Evolutionary conservation across 1,284 basidiomycete species (phyloP), one percentile per base, ranked within the genome.

Genomic region (Fistulina hepatica): DNA sequence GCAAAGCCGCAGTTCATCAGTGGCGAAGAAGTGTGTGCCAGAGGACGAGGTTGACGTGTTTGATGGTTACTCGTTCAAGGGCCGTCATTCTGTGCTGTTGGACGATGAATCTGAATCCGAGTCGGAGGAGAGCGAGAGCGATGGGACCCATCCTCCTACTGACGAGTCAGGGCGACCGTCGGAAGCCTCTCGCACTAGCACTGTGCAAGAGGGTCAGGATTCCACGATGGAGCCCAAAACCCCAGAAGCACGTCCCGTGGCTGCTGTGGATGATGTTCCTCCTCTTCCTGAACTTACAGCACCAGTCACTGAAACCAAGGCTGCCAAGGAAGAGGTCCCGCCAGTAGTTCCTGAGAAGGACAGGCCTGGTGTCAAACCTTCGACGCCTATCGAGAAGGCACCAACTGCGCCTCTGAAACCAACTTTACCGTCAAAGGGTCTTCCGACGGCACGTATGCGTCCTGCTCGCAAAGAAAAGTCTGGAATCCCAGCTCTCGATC

Each of bases 21-120:
- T 73, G n/a, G n/a, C n/a, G n/a, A n/a, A n/a, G n/a, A n/a, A n/a
- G n/a, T 8, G 28, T 31, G 28, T 19, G 28, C 13, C 28, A 19
- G 71, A 73, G 17, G 71, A 79, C 13, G 58, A 57, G 10, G 63
- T 76, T 12, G 83, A 86, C 53, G 75, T 88, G 13, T 90, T 89
- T 51, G 86, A 89, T 58, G 85, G 84, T 10, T 90, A 90, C 56
- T 88, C 82, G 22, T 90, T 85, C 68, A 88, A 89, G 59, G 86
- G 82, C 9, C 67, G 83, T 21, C 69, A 86, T 57, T 85, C 84
- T 4, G 67, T 88, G 38, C 63, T 85, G 42, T 59, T 86, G 34
- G 82, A 83, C 42, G 77, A 75, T 26, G 76, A 77, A 8, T 75
- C 73, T 3, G 76, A 74, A 7, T 66, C 60, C 36, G 66, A 64